Base-by-base conservation (phyloP, 345 rosid genomes). In the Brassica rapa region DNA sequence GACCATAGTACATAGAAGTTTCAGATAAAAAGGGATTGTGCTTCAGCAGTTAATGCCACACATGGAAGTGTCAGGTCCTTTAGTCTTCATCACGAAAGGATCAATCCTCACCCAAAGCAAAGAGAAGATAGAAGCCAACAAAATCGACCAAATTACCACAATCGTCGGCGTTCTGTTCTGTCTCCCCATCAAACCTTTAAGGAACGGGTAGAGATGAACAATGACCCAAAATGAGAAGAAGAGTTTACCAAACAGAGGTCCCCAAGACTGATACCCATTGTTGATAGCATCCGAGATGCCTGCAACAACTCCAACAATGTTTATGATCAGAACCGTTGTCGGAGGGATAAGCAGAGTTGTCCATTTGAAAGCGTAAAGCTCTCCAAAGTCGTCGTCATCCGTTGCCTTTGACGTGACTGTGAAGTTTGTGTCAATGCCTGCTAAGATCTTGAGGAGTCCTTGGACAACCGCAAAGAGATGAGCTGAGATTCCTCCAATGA, bases 131-230 rank as follows among this genome's bases (percentile, higher is more conserved):
- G 98, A 95, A 16, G 98, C 97, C 83, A 95, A 74, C 29, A 95
- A 92, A 33, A 95, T 83, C 6, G 97, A 95, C 99, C 99, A 95
- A 35, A 95, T 93, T 55, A 95, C 97, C 62, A 93, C 97, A 74
- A 95, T 95, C 43, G 98, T 95, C 3, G 97, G 99, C 16, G 98
- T 95, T 78, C 99, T 82, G 88, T 95, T 93, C 82, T 95, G 98
- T 64, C 88, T 83, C 56, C 97, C 99, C 99, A 93, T 95, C 33
- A 95, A 82, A 83, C 98, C 98, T 86, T 95, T 93, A 19, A 93
- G 94, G 98, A 95, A 95, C 8, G 97, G 97, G 78, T 95, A 95
- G 82, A 95, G 94, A 87, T 91, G 98, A 75, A 91, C 83, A 66
- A 95, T 95, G 83, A 90, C 98, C 97, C 99, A 89, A 82, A 93